Evolutionary conservation across 2,329 filamentous ascomycete species (phyloP), one percentile per base, ranked within the genome.

Genomic region (Aspergillus calidoustus): DNA sequence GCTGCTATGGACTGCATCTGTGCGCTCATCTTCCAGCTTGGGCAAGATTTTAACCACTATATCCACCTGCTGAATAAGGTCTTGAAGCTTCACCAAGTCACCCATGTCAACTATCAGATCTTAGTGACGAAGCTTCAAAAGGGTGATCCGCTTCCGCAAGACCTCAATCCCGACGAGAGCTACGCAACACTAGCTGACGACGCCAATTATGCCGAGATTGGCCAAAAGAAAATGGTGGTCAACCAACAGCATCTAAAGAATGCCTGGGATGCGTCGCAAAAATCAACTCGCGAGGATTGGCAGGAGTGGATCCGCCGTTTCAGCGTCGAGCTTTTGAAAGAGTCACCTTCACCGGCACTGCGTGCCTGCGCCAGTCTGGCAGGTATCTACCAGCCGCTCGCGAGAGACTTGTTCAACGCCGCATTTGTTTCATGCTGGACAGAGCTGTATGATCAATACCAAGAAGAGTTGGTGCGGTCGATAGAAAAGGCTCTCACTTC

Each of bases 401-500:
- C 96, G 11, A 89, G 92, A 60, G 94, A 96, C 71, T 83, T 99
- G 2, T 99, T 99, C 84, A 99, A 99, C 76, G 97, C 95, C 15
- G 95, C 95, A 0, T 99, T 99, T 71, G 94, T 98, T 1, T 98
- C 94, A 4, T 99, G 95, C 78, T 99, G 95, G 95, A 96, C 93
- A 54, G 95, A 99, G 73, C 81, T 99, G 4, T 99, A 97, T 72
- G 93, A 97, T 67, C 91, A 95, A 69, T 98, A 96, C 71, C 95
- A 98, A 72, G 94, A 99, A 73, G 95, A 99, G 75, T 86, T 99
- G 46, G 96, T 99, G 54, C 89, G 91, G 57, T 96, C 96, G 25
- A 96, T 99, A 56, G 95, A 99, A 76, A 92, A 91, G 64, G 95
- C 96, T 0, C 91, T 99, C 68, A 95, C 93, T 58, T 98, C 94